These are phyloP conservation scores for Alternaria ventricosa DNA, from an alignment of 2,329 filamentous ascomycete species.

Conservation along the genomic window DNA sequence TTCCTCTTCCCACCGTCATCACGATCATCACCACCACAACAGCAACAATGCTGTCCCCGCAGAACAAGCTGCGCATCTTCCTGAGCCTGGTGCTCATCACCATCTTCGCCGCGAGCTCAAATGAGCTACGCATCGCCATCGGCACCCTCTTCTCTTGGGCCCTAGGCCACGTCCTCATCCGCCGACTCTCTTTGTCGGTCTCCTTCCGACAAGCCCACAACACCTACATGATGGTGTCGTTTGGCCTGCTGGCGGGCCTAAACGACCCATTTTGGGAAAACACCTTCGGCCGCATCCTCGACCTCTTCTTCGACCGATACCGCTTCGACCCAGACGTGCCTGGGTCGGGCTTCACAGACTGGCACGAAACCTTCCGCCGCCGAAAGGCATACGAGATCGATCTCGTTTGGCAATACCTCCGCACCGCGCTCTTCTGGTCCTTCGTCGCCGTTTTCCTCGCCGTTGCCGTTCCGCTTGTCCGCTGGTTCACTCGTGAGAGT, in stretches of 20 bases:
- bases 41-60: slow-evolving; percentile 9
- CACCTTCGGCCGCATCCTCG: slow-evolving; percentile 8
- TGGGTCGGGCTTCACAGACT: slow-evolving; percentile 17
- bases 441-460: not conserved
- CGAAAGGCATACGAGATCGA: slow-evolving; percentile 4
- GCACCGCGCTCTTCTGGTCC: not conserved
- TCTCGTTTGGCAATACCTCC: not conserved
- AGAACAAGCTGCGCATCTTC: slow-evolving; percentile 2
- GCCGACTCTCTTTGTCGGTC: not conserved
- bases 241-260: slow-evolving; percentile 11
- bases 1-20: not conserved
- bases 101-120: slow-evolving; percentile 8
- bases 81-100: slow-evolving; percentile 12
- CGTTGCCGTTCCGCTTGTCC: not conserved
- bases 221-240: slow-evolving; percentile 10
- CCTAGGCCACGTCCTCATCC: slow-evolving; percentile 8
- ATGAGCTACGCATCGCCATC: slow-evolving; percentile 10
- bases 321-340: slow-evolving; percentile 7
- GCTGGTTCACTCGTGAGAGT: not conserved
- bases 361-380: slow-evolving; percentile 8
- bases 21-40: not conserved
- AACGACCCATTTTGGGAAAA: slow-evolving; percentile 18
- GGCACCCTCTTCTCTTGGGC: slow-evolving; percentile 11
- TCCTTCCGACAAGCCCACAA: not conserved
- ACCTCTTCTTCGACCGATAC: slow-evolving; percentile 7